Evolutionary conservation across 2,329 filamentous ascomycete species (phyloP), one percentile per base, ranked within the genome.

Genomic region (Sporothrix pseudoabietina): DNA sequence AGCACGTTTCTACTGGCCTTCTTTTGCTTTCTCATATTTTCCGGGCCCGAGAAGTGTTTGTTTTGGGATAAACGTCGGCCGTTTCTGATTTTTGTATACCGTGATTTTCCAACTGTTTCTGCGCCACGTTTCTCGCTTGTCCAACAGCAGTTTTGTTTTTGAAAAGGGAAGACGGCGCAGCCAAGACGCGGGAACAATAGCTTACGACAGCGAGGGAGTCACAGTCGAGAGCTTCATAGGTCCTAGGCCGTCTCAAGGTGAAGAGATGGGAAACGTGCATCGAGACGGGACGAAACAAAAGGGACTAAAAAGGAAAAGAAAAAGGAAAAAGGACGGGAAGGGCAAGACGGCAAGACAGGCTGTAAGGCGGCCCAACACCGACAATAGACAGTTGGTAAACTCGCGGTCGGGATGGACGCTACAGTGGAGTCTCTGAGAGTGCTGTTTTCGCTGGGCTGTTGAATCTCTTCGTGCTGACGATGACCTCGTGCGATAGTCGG

Each of bases 131-230:
- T n/a, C 22, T 41, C 39, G 8, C 52, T 47, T 65, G 9, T 35
- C 35, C 35, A 26, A 26, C 8, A 35, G 35, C 4, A 26, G 4
- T 16, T 0, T 19, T 63, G 5, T 41, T 32, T 9, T 7, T 19
- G 19, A 7, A 22, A 35, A 8, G 6, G 35, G 4, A 35, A n/a
- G 47, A 14, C 39, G 61, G 19, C 9, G 59, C 59, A 63, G 59
- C 61, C 61, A 66, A 66, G 61, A 66, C 14, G 14, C 61, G 61
- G 61, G 61, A 66, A 16, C n/a, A 30, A 19, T n/a, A 35, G 12
- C 14, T 39, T 2, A 22, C 12, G 26, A 6, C 44, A 6, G 26
- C 54, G 12, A 63, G 32, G n/a, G 30, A 9, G 55, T 59, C 55
- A 35, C 55, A 35, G 44, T 14, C 9, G 12, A 12, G 41, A 44